These are phyloP conservation scores for Musa troglodytarum DNA, from an alignment of 176 grass and related monocot genomes.

Conservation along the genomic window DNA sequence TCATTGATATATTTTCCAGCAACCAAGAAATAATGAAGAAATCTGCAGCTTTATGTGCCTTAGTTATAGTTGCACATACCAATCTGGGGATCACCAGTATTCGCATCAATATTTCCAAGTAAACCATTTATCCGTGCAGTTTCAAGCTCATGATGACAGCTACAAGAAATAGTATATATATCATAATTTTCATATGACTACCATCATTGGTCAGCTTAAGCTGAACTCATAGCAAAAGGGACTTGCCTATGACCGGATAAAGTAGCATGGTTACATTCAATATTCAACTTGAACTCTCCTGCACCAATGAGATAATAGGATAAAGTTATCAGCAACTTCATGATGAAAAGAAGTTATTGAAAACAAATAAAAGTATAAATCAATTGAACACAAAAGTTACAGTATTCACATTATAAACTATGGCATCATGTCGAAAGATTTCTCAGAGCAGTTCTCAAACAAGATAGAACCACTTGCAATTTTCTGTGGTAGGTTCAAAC, in stretches of 20 bases:
- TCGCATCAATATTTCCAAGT: constrained; percentile 90
- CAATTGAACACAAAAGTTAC: not conserved
- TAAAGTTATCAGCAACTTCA: not conserved
- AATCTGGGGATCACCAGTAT: constrained; percentile 84
- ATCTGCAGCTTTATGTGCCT: not conserved
- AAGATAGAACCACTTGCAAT: too few relatives aligned
- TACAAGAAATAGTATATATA: constrained; percentile 24
- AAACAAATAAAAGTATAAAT: not conserved
- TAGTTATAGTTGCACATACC: constrained; percentile 34
- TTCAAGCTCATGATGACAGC: constrained; percentile 95
- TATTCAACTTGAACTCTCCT: constrained; percentile 97
- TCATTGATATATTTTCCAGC: not conserved
- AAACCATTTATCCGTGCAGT: constrained; percentile 81
- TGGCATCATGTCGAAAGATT: too few relatives aligned
- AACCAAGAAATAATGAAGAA: constrained; percentile 1
- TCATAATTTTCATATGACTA: too few relatives aligned
- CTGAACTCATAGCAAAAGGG: not conserved
- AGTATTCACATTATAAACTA: not conserved
- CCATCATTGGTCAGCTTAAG: too few relatives aligned
- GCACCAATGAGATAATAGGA: constrained; percentile 2
- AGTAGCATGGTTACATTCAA: constrained; percentile 96
- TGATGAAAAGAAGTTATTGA: not conserved
- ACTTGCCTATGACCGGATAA: constrained; percentile 81
- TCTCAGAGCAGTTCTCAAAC: too few relatives aligned
- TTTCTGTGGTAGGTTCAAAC: too few relatives aligned